Percentiles rank a stretch among this genome's conserved stretches.
Evolutionary conservation across 2,329 filamentous ascomycete genomes (phyloP).

Genomic region (Fusarium virguliforme): DNA sequence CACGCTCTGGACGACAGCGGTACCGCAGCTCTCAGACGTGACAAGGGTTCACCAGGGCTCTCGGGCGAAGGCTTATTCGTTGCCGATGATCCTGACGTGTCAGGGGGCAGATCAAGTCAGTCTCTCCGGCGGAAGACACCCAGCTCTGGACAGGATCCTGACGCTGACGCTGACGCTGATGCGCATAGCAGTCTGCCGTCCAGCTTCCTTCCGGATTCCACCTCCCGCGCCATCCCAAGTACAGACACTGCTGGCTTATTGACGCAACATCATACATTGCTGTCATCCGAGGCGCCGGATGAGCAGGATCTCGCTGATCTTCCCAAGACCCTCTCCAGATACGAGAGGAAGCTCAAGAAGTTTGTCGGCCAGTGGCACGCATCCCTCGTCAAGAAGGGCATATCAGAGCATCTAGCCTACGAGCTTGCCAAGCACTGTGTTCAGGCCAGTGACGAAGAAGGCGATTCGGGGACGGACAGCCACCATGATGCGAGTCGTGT

Average conservation of each 20-base stretch:
- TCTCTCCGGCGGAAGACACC: background rate
- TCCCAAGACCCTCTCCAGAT: background rate
- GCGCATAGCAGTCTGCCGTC: background rate
- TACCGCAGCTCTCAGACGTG: background rate
- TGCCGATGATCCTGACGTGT: background rate
- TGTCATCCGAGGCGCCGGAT: background rate
- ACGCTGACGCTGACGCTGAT: too few species aligned
- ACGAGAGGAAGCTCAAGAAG: background rate
- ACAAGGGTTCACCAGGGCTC: conserved; percentile 2
- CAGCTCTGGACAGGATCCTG: background rate
- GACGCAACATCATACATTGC: background rate
- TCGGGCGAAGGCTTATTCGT: background rate
- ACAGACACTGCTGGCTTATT: background rate
- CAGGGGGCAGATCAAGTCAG: background rate
- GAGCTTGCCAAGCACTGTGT: background rate
- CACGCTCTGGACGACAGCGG: background rate
- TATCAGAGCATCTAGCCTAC: background rate
- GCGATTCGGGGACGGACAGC: background rate
- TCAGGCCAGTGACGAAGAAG: background rate
- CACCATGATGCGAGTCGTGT: background rate
- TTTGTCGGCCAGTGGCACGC: background rate
- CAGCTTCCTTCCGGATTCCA: background rate
- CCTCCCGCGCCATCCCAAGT: background rate
- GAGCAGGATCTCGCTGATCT: background rate
- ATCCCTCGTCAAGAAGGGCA: conserved; percentile 2